Percentiles rank a stretch among this genome's conserved stretches.
These are phyloP conservation scores for Rhynchosporium secalis DNA, from an alignment of 2,329 filamentous ascomycete species.

Conservation along the genomic window DNA sequence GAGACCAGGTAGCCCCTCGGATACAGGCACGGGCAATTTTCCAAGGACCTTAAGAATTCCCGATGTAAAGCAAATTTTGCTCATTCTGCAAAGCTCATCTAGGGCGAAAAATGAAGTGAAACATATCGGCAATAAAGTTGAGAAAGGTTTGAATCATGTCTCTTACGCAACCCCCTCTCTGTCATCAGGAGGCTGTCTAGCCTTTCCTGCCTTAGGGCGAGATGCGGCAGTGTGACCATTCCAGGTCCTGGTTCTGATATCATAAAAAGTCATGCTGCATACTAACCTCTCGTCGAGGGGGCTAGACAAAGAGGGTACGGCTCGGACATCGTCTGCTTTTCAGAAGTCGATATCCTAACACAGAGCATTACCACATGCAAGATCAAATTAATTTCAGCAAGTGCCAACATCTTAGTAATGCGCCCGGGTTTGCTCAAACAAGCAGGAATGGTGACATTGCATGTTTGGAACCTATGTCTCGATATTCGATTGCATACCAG, in stretches of 20 bases:
- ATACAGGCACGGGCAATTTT: constrained; percentile 17
- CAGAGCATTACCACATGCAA: constrained; percentile 27
- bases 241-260: neutral
- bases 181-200: constrained; percentile 4
- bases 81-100: constrained; percentile 6
- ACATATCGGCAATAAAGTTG: neutral
- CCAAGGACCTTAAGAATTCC: constrained; percentile 12
- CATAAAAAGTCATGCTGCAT: constrained; percentile 3
- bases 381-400: constrained; percentile 9
- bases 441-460: constrained; percentile 16
- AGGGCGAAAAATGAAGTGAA: constrained; percentile 14
- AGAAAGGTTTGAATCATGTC: neutral
- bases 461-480: neutral
- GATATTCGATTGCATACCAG: constrained; percentile 26
- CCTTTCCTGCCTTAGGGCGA: neutral
- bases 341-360: constrained; percentile 15
- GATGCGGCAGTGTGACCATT: constrained; percentile 2
- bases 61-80: constrained; percentile 15
- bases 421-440: constrained; percentile 4
- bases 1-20: constrained; percentile 3
- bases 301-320: neutral
- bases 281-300: neutral
- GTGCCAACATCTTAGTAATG: constrained; percentile 18
- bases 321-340: constrained; percentile 15
- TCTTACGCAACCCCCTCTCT: neutral